These are phyloP conservation scores for Parachaetomium inaequale DNA, from an alignment of 495 filamentous ascomycete species.

Conservation along the genomic window DNA sequence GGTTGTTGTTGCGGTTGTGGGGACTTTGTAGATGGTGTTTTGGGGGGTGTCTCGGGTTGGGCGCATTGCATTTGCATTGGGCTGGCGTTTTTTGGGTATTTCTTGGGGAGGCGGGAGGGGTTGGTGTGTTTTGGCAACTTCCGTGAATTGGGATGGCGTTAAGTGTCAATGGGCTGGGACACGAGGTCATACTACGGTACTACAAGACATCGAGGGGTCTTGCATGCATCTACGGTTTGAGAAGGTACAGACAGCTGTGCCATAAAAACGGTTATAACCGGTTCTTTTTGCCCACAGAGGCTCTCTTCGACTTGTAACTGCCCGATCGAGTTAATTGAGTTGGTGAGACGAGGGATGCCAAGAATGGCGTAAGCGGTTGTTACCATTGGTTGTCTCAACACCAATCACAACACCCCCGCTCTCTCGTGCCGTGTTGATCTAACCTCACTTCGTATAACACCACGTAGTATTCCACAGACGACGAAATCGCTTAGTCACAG, in stretches of 20 bases:
- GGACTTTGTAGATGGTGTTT: not conserved
- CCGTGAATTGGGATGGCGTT: constrained; percentile 10
- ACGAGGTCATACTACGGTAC: too few relatives aligned
- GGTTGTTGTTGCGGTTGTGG: not conserved
- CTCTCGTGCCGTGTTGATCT: not conserved
- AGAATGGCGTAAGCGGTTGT: not conserved
- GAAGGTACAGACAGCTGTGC: too few relatives aligned
- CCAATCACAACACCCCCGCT: not conserved
- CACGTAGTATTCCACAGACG: too few relatives aligned
- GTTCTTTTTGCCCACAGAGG: too few relatives aligned
- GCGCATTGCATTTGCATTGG: not conserved
- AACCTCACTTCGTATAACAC: too few relatives aligned
- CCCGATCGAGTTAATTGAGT: too few relatives aligned
- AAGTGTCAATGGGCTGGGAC: not conserved
- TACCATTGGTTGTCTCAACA: not conserved
- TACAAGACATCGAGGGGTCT: too few relatives aligned
- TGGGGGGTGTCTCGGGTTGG: not conserved
- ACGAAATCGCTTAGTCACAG: too few relatives aligned
- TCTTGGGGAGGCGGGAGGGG: not conserved
- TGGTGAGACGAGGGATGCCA: too few relatives aligned
- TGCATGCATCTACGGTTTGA: too few relatives aligned
- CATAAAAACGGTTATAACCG: too few relatives aligned
- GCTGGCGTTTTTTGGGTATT: not conserved
- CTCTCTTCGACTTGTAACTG: too few relatives aligned
- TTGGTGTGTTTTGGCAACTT: not conserved